Base-by-base conservation (phyloP, 1,284 basidiomycete species). In the Pseudozyma flocculosa region DNA sequence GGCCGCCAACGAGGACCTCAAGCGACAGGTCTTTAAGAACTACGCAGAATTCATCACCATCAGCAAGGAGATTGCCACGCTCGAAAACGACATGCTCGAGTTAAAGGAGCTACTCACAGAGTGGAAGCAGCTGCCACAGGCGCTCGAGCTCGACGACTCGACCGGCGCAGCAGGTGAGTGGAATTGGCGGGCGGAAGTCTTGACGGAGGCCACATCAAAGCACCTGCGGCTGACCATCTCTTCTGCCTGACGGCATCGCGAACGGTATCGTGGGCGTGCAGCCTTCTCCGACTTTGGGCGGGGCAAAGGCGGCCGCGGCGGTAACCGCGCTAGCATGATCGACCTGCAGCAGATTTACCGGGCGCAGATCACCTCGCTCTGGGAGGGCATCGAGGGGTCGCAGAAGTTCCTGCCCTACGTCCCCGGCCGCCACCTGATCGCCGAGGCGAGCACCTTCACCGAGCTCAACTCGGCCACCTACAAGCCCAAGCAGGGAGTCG, bases 41-140 rank as follows among this genome's bases (percentile, higher is more conserved):
- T 98, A 97, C 75, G 87, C 90, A 37, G 92, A 97, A 75, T 97
- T 98, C 75, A 91, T 99, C 43, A 84, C 88, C 41, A 91, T 98
- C 41, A 95, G 92, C 9, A 98, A 97, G 75, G 95, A 98, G 80
- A 94, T 98, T 42, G 88, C 90, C 8, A 88, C 89, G 0, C 84
- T 99, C 13, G 94, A 98, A 81, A 96, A 94, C 76, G 93, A 97
- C 78, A 91, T 97, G 89, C 84, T 97, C 34, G 93, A 97, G 75
- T 85, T 98, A 76, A 97, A 96, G 77, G 90, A 94, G 55, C 85
- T 89, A 3, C 82, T 98, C 1, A 87, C 87, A 15, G 95, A 98
- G 74, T 98, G 93, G 88, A 92, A 70, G 55, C 54, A 61, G 30
- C 53, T 77, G 11, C 75, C 73, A 0, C 69, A 70, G 15, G 67